Base-by-base conservation (phyloP, 768 basidiomycete genomes). In the Mycena alexandri region DNA sequence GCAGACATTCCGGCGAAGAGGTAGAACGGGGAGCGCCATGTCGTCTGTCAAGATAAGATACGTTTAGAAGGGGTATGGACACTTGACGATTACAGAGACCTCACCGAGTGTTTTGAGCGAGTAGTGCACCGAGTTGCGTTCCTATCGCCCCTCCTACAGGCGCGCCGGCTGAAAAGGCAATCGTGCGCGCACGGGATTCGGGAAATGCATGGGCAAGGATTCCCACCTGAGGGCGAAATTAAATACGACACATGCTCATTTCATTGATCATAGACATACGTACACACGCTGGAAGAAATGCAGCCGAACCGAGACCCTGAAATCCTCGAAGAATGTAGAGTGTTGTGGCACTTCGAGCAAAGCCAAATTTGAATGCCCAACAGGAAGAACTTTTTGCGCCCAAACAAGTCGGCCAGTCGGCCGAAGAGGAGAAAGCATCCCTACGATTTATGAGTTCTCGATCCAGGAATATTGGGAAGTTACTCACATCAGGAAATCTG, bases 141-240 rank as follows among this genome's bases (percentile, higher is more conserved):
- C 91, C 90, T 5, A 90, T 71, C 0, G 84, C 88, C 0, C 81
- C 87, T 0, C 91, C 92, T 3, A 92, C 74, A 0, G 91, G 91
- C 0, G 89, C 89, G 21, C 91, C 92, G 0, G 90, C 90, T 0
- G 87, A 83, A 69, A 91, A 93, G 0, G 90, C 91, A 0, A 84
- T 75, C 4, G 89, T 85, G n/a, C 92, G 82, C 0, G 85, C 80
- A 10, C 77, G 77, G 8, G 72, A 72, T 0, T 86, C 86, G 8
- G 86, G 86, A 73, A 92, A 93, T 0, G 85, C 79, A 34, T 86
- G 81, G 0, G 92, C 91, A 36, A 93, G 80, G 60, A 90, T 91
- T 7, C 92, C 91, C 16, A 92, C 68, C 83, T 89, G 61, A 8
- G 1, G n/a, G n/a, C 12, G 38, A 21, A 22, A 14, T 25, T 12